These are phyloP conservation scores for Ormosia emarginata DNA, from an alignment of 306 rosid species.

Conservation along the genomic window DNA sequence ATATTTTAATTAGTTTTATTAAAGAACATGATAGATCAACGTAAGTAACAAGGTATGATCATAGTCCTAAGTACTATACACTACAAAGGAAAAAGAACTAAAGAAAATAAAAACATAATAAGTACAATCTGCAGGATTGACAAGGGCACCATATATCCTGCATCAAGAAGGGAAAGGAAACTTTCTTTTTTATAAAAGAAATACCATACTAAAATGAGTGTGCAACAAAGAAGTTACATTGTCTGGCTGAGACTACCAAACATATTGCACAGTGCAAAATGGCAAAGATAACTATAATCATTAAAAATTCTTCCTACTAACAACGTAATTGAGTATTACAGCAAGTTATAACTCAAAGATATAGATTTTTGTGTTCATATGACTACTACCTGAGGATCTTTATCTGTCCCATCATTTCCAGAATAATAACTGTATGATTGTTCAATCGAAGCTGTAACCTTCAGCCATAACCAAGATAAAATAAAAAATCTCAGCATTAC, in stretches of 20 bases:
- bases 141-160: background rate
- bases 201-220: background rate
- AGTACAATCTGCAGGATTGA: background rate
- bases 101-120: background rate
- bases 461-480: slow-evolving; percentile 29
- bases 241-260: background rate
- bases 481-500: background rate
- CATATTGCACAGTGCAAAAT: background rate
- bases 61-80: background rate
- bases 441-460: slow-evolving; percentile 44
- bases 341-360: background rate
- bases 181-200: background rate
- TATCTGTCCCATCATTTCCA: slow-evolving; percentile 48
- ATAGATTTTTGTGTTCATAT: background rate
- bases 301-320: background rate
- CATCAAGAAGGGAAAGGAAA: background rate
- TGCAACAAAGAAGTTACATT: background rate
- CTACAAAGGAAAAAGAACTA: slow-evolving; percentile 5
- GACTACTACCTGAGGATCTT: slow-evolving; percentile 43
- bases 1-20: slow-evolving; percentile 1
- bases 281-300: background rate
- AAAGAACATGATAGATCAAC: background rate
- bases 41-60: background rate
- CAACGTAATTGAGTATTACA: background rate
- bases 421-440: slow-evolving; percentile 57